Evolutionary conservation across 192 early-diverging fungal species (phyloP).

Genomic region (Backusella tarrabulga): DNA sequence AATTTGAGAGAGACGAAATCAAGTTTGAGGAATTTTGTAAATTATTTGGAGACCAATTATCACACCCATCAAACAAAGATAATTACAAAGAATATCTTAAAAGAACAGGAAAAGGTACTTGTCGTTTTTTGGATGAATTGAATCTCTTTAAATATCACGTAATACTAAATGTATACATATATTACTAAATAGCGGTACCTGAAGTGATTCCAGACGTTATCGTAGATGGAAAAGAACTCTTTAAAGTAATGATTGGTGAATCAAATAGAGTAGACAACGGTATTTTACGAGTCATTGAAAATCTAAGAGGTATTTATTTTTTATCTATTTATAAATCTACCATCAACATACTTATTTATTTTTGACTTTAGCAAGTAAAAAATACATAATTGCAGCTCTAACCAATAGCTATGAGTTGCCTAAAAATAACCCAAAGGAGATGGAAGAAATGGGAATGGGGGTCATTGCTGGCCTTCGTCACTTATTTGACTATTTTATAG

Average conservation of each 20-base stretch:
- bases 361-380: slow-evolving; percentile 35
- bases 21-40: slow-evolving; percentile 54
- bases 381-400: slow-evolving; percentile 72
- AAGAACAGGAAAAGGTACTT: slow-evolving; percentile 24
- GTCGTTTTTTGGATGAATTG: background rate
- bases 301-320: slow-evolving; percentile 35
- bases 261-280: slow-evolving; percentile 38
- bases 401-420: slow-evolving; percentile 78
- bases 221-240: slow-evolving; percentile 61
- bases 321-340: background rate
- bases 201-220: slow-evolving; percentile 19
- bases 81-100: slow-evolving; percentile 46
- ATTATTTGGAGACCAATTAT: slow-evolving; percentile 59
- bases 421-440: slow-evolving; percentile 34
- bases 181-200: background rate
- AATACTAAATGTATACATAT: background rate
- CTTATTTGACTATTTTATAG: slow-evolving; percentile 75
- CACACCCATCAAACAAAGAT: slow-evolving; percentile 45
- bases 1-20: slow-evolving; percentile 62
- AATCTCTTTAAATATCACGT: background rate
- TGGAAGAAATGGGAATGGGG: slow-evolving; percentile 30
- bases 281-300: slow-evolving; percentile 50
- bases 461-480: slow-evolving; percentile 39
- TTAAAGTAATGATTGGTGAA: slow-evolving; percentile 61
- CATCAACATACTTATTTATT: background rate